These are phyloP conservation scores for Thraustochytrium striatum DNA, from an alignment of 352 stramenopile genomes.

Conservation along the genomic window DNA sequence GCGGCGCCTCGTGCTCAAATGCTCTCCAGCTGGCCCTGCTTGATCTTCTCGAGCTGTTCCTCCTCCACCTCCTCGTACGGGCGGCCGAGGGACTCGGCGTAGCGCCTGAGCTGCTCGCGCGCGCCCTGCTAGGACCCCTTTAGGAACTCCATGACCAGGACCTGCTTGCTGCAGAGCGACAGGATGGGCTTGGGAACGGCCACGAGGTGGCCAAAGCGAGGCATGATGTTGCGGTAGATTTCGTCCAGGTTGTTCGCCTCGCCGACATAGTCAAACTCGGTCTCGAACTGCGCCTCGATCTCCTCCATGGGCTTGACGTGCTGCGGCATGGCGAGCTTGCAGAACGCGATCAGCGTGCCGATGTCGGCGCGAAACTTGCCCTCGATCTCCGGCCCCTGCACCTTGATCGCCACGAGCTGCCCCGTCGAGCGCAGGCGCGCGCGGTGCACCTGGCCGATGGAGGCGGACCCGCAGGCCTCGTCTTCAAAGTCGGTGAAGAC, in stretches of 20 bases:
- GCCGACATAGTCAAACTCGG: constrained; percentile 91
- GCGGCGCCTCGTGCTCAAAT: constrained; percentile 32
- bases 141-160: constrained; percentile 91
- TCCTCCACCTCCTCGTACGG: constrained; percentile 73
- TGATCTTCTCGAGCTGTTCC: constrained; percentile 62
- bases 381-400: constrained; percentile 89
- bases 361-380: constrained; percentile 89
- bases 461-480: constrained; percentile 55
- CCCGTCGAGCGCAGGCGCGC: not conserved
- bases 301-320: constrained; percentile 86
- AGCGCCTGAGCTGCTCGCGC: constrained; percentile 78
- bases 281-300: constrained; percentile 95
- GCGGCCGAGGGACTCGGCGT: constrained; percentile 75
- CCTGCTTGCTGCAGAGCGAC: constrained; percentile 84
- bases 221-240: constrained; percentile 78
- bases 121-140: constrained; percentile 76
- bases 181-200: constrained; percentile 75
- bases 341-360: constrained; percentile 91
- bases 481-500: constrained; percentile 56
- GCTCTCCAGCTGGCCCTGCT: constrained; percentile 53
- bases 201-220: constrained; percentile 53
- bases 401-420: constrained; percentile 69
- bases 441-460: constrained; percentile 57
- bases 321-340: constrained; percentile 84
- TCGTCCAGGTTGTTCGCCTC: constrained; percentile 82